phyloP scores from a whole-genome alignment of 192 early-diverging fungal genomes.

The Backusella mclennaniae region DNA sequence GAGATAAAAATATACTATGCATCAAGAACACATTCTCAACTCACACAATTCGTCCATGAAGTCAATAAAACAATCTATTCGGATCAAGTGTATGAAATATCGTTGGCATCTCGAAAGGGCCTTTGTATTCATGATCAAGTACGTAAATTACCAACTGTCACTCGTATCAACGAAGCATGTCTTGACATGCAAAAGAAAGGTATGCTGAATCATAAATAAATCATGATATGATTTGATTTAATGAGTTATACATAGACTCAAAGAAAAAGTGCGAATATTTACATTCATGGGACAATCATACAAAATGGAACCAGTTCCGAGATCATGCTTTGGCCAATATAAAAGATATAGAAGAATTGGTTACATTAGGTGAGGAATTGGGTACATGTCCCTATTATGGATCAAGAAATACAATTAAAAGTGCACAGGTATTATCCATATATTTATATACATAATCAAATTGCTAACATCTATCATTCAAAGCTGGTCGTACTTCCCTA shows the following conservation, averaged over 20 bases:
- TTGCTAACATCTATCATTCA: neutral
- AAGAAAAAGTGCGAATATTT: conserved; percentile 50
- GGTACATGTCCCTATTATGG: conserved; percentile 86
- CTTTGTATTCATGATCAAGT: conserved; percentile 82
- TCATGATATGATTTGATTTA: neutral
- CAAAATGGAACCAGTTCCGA: conserved; percentile 55
- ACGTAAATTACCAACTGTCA: conserved; percentile 43
- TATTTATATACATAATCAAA: neutral
- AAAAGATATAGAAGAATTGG: conserved; percentile 88
- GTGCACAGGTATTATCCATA: conserved; percentile 43
- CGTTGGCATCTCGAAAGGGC: conserved; percentile 79
- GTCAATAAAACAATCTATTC: conserved; percentile 76
- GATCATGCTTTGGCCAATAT: conserved; percentile 50
- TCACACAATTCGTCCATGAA: conserved; percentile 86
- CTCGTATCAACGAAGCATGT: conserved; percentile 78
- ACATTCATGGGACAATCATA: conserved; percentile 38
- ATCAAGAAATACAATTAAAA: conserved; percentile 52
- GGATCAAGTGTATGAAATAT: conserved; percentile 55
- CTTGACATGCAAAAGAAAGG: conserved; percentile 76
- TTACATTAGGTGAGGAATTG: conserved; percentile 53
- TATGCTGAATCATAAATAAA: neutral
- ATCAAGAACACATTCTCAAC: conserved; percentile 88
- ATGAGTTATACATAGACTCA: neutral
- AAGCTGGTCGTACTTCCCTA: conserved; percentile 89
- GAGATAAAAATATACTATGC: conserved; percentile 57